Evolutionary conservation across 331 rosid species (phyloP).

Genomic region (Prunus yedoensis): DNA sequence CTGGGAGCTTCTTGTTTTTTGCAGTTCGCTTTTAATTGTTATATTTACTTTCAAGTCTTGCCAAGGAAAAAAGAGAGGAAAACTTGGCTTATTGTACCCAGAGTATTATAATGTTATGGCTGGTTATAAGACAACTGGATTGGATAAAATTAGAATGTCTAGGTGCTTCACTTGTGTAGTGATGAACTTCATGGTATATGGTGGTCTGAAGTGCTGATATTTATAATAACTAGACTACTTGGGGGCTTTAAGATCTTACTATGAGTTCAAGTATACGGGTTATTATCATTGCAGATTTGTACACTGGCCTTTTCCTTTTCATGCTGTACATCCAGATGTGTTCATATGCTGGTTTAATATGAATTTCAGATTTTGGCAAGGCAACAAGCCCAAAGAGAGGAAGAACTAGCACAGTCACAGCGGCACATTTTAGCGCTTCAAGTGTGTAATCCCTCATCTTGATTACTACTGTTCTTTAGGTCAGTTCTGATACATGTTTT

Average conservation of each 20-base stretch:
- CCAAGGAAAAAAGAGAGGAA: too few relatives aligned
- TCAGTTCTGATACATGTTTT: slow-evolving; percentile 22
- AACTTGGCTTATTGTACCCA: too few relatives aligned
- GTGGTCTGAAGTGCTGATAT: not conserved
- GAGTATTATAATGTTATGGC: too few relatives aligned
- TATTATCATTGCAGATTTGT: not conserved
- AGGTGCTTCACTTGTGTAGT: not conserved
- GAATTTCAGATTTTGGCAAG: slow-evolving; percentile 85
- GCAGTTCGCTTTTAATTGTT: too few relatives aligned
- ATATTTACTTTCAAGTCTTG: too few relatives aligned
- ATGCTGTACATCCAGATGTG: slow-evolving; percentile 15
- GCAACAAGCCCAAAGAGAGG: slow-evolving; percentile 99
- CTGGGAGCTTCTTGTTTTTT: too few relatives aligned
- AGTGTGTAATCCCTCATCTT: slow-evolving; percentile 45
- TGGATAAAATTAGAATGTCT: not conserved
- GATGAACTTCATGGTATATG: not conserved
- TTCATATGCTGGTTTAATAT: slow-evolving; percentile 19
- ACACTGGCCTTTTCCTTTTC: slow-evolving; percentile 4
- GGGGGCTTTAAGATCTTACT: not conserved
- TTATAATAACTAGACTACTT: not conserved
- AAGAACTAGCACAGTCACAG: slow-evolving; percentile 90
- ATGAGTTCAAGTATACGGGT: not conserved
- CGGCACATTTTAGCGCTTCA: slow-evolving; percentile 98
- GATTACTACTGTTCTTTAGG: slow-evolving; percentile 15
- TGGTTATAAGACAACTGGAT: not conserved